Percentiles rank a stretch among this genome's conserved stretches.
Evolutionary conservation across 2,329 filamentous ascomycete genomes (phyloP).

Genomic region (Alternaria alternata): DNA sequence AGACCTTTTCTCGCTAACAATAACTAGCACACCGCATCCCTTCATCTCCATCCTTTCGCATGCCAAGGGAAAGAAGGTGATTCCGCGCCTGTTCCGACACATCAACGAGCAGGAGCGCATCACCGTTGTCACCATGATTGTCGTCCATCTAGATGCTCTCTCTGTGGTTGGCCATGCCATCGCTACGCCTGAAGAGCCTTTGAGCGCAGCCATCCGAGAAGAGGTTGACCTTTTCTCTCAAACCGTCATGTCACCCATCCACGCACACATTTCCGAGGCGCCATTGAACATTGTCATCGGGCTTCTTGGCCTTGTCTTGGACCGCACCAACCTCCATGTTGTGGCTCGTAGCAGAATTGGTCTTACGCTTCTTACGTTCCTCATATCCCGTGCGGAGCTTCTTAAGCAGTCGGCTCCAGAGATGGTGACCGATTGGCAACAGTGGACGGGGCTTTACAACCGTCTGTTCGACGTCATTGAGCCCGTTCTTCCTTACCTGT

Average conservation of each 20-base stretch:
- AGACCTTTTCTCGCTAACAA: conserved; percentile 23
- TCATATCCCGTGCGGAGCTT: conserved; percentile 91
- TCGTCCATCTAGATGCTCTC: conserved; percentile 89
- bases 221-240: conserved; percentile 91
- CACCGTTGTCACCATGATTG: conserved; percentile 94
- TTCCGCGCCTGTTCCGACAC: conserved; percentile 93
- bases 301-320: conserved; percentile 83
- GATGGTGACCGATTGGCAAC: conserved; percentile 70
- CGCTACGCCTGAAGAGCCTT: conserved; percentile 74
- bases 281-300: conserved; percentile 90
- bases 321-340: conserved; percentile 81
- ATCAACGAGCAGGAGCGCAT: conserved; percentile 92
- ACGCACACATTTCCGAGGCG: conserved; percentile 90
- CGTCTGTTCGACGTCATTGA: conserved; percentile 87
- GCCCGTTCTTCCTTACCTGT: conserved; percentile 81
- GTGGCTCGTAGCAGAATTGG: conserved; percentile 88
- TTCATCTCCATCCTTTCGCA: conserved; percentile 97
- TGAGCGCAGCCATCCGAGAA: conserved; percentile 76
- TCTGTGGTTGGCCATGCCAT: conserved; percentile 87
- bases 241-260: conserved; percentile 87
- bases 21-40: conserved; percentile 73
- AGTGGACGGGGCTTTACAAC: conserved; percentile 86
- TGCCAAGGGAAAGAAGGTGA: conserved; percentile 93
- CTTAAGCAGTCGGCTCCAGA: conserved; percentile 82
- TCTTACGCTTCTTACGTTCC: conserved; percentile 88